These are phyloP conservation scores for Scenedesmus sp. DNA, from an alignment of 163 green algal genomes.

Conservation along the genomic window DNA sequence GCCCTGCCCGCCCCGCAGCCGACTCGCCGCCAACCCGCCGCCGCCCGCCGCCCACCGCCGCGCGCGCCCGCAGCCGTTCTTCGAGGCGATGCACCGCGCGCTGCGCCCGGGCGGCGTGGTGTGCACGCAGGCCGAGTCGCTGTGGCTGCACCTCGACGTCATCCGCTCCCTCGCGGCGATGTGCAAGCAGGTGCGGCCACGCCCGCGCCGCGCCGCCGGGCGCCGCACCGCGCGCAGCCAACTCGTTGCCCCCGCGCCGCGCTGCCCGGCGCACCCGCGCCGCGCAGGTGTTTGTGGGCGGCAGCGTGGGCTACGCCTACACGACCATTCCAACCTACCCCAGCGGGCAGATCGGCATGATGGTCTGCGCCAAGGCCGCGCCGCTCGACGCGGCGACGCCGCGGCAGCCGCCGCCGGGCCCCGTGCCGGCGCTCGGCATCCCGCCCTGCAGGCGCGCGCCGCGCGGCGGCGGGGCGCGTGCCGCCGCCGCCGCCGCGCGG, in stretches of 20 bases:
- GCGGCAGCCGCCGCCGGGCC: conserved; percentile 51
- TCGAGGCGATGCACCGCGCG: conserved; percentile 92
- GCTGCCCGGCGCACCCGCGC: not conserved
- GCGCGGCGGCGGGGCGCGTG: no score
- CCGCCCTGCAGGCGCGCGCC: no score
- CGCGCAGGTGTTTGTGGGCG: conserved; percentile 81
- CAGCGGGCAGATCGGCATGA: conserved; percentile 96
- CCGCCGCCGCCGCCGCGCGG: no score
- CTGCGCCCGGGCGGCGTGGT: conserved; percentile 93
- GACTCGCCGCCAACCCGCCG: not conserved
- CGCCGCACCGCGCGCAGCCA: no score
- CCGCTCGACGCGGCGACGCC: conserved; percentile 64
- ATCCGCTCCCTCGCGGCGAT: conserved; percentile 93
- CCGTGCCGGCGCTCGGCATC: conserved; percentile 39
- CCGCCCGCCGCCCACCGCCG: not conserved
- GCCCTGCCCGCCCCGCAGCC: not conserved
- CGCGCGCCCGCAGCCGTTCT: conserved; percentile 87
- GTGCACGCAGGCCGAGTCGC: conserved; percentile 92
- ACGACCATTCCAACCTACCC: conserved; percentile 99
- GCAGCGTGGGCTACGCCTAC: conserved; percentile 93
- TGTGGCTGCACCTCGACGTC: conserved; percentile 97
- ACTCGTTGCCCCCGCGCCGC: no score
- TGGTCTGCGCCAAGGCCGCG: conserved; percentile 89
- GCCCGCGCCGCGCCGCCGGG: no score
- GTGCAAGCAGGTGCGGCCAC: conserved; percentile 80